These are phyloP conservation scores for Neurospora africana DNA, from an alignment of 495 filamentous ascomycete species.

Conservation along the genomic window DNA sequence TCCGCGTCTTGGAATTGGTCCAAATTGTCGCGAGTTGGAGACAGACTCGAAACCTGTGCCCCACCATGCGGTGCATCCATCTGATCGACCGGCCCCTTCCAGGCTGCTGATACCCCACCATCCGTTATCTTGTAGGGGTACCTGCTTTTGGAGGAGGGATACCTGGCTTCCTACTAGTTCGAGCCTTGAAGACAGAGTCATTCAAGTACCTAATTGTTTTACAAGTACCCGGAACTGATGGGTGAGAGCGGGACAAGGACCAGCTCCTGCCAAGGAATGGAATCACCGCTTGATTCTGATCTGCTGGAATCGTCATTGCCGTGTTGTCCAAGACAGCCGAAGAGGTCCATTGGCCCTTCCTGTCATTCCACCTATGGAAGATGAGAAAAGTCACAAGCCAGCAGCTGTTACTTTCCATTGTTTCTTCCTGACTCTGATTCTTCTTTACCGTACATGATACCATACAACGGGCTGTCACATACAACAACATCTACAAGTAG, in stretches of 20 bases:
- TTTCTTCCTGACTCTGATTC: background rate
- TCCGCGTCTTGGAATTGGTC: background rate
- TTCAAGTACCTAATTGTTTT: background rate
- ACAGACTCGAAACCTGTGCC: background rate
- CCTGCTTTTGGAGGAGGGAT: background rate
- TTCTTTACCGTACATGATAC: background rate
- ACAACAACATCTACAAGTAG: background rate
- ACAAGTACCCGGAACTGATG: background rate
- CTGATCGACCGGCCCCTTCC: background rate
- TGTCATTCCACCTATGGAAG: background rate
- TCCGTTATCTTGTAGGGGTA: background rate
- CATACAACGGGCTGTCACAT: background rate
- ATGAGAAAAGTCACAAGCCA: background rate
- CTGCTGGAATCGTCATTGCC: background rate
- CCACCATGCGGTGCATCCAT: background rate
- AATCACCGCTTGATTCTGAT: conserved; percentile 5
- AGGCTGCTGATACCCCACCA: background rate
- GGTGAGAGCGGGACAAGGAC: background rate
- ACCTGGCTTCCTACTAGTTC: background rate
- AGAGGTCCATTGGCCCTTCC: background rate
- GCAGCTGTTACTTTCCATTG: background rate
- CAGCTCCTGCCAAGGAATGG: conserved; percentile 12
- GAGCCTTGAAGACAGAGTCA: too few species aligned
- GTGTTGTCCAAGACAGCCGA: background rate
- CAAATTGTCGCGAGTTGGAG: background rate